Base-by-base conservation (phyloP, 176 grass and related monocot species). In the Triticum turgidum region DNA sequence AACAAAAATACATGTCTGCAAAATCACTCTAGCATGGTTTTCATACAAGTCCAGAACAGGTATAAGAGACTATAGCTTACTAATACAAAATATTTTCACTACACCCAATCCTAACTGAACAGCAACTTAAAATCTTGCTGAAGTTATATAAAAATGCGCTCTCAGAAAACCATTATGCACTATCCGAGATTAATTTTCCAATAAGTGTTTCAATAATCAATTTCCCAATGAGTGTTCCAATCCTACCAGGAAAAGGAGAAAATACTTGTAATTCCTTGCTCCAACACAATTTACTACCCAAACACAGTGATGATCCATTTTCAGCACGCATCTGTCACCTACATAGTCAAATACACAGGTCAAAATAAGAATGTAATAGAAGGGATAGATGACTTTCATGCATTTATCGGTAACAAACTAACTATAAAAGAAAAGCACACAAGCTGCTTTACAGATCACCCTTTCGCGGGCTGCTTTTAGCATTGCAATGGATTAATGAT, bases 281-380 rank as follows among this genome's bases (percentile, higher is more conserved):
- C 96, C 96, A 9, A 98, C 87, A 82, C 96, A 98, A 73, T 96
- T 96, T 47, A 94, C 96, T 76, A 92, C 93, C 96, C 96, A 98
- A 82, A 94, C 89, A 45, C 96, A 98, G 54, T 98, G 96, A 90
- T 98, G 96, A 83, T 98, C 96, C 93, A 98, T 98, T 88, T 92
- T 98, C 71, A 98, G 96, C 39, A 96, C 88, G 51, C 96, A 98
- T 86, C 88, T 98, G 63, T 96, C 83, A 94, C 96, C 96, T 98
- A 64, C 66, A 89, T 87, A 70, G 38, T 81, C 45, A 20, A 80
- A 66, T 8, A 49, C 58, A 82, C 8, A 29, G 15, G 35, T 85
- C 32, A 72, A 70, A 73, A 63, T 11, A 76, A 77, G 64, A 83
- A 86, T 30, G 4, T 9, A 10, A 9, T 29, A 73, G 15, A 82